These are phyloP conservation scores for Penicillium crystallinum DNA, from an alignment of 495 filamentous ascomycete species.

Conservation along the genomic window DNA sequence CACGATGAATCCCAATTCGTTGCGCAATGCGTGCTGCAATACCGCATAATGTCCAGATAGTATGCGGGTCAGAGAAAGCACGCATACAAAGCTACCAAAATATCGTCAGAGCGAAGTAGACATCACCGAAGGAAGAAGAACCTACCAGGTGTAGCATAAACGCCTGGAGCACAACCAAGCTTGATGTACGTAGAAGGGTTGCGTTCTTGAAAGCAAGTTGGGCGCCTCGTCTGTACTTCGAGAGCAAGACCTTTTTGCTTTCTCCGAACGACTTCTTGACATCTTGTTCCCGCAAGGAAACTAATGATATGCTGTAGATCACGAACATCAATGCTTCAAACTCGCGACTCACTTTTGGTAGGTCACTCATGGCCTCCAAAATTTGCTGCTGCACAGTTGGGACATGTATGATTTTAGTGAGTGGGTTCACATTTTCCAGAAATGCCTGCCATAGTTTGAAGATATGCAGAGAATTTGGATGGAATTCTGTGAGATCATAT, in stretches of 20 bases:
- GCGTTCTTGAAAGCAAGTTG: slow-evolving; percentile 45
- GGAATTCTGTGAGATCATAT: slow-evolving; percentile 33
- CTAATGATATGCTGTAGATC: slow-evolving; percentile 44
- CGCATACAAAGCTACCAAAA: slow-evolving; percentile 25
- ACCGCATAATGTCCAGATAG: slow-evolving; percentile 41
- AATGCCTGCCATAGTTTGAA: slow-evolving; percentile 68
- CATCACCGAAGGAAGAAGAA: not conserved
- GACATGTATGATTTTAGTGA: slow-evolving; percentile 66
- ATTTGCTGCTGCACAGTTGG: slow-evolving; percentile 50
- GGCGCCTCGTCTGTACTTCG: slow-evolving; percentile 38
- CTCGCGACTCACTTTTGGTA: slow-evolving; percentile 28
- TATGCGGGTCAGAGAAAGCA: slow-evolving; percentile 32
- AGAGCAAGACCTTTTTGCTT: slow-evolving; percentile 31
- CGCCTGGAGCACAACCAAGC: slow-evolving; percentile 41
- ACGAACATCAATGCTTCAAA: slow-evolving; percentile 46
- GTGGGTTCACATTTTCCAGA: slow-evolving; percentile 61
- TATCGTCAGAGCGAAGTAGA: not conserved
- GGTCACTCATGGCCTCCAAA: slow-evolving; percentile 32
- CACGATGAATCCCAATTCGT: slow-evolving; percentile 42
- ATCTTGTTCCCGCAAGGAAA: slow-evolving; percentile 34
- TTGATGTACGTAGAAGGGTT: slow-evolving; percentile 40
- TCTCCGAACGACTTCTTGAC: slow-evolving; percentile 39
- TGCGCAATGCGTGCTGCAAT: slow-evolving; percentile 39
- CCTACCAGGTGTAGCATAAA: slow-evolving; percentile 41
- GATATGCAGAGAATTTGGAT: slow-evolving; percentile 64